phyloP scores from a whole-genome alignment of 139 green algal species.

The Chlamydomonas sp. region DNA sequence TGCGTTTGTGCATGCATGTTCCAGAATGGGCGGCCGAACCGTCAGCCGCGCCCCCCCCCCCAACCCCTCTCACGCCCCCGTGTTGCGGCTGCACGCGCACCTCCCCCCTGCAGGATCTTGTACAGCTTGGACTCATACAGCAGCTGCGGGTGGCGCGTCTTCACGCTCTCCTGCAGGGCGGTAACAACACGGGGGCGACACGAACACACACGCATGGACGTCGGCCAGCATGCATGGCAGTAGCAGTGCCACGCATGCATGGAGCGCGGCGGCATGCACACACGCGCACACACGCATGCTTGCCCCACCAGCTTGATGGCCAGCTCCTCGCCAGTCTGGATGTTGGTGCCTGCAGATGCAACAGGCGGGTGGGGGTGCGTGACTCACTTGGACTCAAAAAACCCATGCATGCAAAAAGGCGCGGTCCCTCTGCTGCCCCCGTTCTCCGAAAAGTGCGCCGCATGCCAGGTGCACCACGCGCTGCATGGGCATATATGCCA shows the following conservation, averaged over 20 bases:
- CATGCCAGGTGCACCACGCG: too few species aligned
- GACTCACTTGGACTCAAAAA: constrained; percentile 19
- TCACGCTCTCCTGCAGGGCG: constrained; percentile 79
- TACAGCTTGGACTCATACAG: constrained; percentile 94
- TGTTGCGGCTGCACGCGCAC: too few species aligned
- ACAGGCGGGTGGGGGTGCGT: too few species aligned
- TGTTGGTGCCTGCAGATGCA: constrained; percentile 80
- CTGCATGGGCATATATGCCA: too few species aligned
- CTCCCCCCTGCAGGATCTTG: constrained; percentile 89
- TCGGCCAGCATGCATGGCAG: neutral
- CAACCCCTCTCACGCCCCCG: too few species aligned
- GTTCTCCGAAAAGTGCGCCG: too few species aligned
- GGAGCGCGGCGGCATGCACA: too few species aligned
- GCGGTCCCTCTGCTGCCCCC: too few species aligned
- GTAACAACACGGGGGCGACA: neutral
- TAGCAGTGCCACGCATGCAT: neutral
- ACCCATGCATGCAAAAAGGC: too few species aligned
- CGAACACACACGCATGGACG: constrained; percentile 2
- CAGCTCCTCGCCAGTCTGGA: constrained; percentile 97
- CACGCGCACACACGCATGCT: neutral
- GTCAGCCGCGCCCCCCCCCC: too few species aligned
- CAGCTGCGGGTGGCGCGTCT: constrained; percentile 87
- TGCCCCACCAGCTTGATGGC: constrained; percentile 99
- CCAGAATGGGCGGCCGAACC: too few species aligned
- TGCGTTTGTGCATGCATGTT: neutral